Conservation (phyloP, 176 grass and related monocot genomes). For the Oryza punctata region DNA sequence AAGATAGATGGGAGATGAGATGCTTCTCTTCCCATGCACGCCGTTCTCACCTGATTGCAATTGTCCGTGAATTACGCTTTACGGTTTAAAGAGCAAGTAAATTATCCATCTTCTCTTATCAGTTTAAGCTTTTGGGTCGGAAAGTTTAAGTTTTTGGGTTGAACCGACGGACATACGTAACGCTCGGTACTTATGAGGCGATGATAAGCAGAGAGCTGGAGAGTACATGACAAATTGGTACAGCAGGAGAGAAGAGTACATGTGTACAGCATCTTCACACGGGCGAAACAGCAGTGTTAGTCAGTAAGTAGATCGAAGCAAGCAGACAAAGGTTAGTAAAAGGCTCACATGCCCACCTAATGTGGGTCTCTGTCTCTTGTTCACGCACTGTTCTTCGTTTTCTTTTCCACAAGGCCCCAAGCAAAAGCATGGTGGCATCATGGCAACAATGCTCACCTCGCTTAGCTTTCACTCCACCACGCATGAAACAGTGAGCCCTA, state of each 20-base stretch:
- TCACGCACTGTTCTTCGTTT: background rate
- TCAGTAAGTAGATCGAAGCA: constrained; percentile 18
- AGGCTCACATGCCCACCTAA: constrained; percentile 50
- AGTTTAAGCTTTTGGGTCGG: too few relatives aligned
- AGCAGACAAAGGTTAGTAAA: constrained; percentile 41
- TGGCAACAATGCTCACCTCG: background rate
- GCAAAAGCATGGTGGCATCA: background rate
- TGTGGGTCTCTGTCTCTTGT: background rate
- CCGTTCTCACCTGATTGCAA: background rate
- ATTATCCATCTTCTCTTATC: background rate
- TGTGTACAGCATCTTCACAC: constrained; percentile 16
- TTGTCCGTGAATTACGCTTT: constrained; percentile 37
- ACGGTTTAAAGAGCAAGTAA: background rate
- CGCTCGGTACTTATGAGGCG: background rate
- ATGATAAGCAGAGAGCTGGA: background rate
- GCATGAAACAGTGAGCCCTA: constrained; percentile 10
- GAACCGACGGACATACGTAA: too few relatives aligned
- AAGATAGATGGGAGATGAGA: background rate
- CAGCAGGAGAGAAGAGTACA: constrained; percentile 3
- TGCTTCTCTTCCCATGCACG: constrained; percentile 36
- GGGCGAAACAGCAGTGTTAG: background rate
- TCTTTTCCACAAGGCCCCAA: too few relatives aligned
- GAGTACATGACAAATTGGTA: background rate
- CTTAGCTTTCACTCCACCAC: constrained; percentile 44
- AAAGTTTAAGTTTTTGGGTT: too few relatives aligned